phyloP scores from a whole-genome alignment of 768 basidiomycete species.

The Russula vinacea region DNA sequence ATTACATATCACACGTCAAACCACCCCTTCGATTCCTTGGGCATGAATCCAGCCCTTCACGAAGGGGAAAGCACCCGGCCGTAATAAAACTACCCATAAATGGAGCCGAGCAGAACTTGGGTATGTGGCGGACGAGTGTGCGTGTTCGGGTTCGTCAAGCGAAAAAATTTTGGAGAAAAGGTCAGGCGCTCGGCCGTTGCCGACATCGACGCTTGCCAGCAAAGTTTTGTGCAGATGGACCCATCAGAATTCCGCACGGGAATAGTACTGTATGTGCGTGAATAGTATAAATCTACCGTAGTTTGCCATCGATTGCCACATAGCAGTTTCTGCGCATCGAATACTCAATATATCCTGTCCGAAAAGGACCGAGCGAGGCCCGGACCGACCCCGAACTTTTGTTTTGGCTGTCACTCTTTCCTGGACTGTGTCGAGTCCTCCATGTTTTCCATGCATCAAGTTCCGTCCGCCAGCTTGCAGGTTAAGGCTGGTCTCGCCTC shows the following conservation, averaged over 20 bases:
- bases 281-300: no score
- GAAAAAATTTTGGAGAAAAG: background rate
- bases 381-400: background rate
- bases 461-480: background rate
- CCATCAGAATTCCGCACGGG: no score
- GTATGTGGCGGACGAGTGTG: conserved; percentile 42
- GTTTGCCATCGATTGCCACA: no score
- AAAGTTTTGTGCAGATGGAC: no score
- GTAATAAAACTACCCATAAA: conserved; percentile 30
- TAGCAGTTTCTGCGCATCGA: background rate
- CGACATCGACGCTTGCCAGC: background rate
- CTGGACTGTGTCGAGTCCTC: background rate
- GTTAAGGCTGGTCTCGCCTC: background rate
- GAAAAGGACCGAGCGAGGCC: no score
- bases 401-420: background rate
- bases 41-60: conserved; percentile 29
- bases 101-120: conserved; percentile 31
- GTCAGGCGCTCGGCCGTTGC: conserved; percentile 8
- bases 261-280: no score
- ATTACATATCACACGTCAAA: conserved; percentile 35
- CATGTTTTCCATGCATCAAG: background rate
- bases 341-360: background rate
- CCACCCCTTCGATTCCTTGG: conserved; percentile 37
- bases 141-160: conserved; percentile 40
- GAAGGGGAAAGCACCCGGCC: conserved; percentile 35